Base-by-base conservation (phyloP, 225 moss, liverwort and hornwort species). In the Polytrichum commune region DNA sequence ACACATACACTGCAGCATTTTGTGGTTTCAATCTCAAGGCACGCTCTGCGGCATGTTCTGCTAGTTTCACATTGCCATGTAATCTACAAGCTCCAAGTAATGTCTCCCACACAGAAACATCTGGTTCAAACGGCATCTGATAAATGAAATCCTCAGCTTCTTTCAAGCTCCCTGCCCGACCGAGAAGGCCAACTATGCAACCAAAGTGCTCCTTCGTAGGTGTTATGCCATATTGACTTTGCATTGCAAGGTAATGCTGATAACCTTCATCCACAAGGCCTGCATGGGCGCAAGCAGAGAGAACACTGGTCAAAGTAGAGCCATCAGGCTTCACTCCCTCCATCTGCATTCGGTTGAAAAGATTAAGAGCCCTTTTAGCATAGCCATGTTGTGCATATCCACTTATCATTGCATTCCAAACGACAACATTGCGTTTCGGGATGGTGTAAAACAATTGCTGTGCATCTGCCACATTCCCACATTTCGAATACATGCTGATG, bases 261-360 rank as follows among this genome's bases (percentile, higher is more conserved):
- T 28, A 55, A 23, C 85, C 88, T 72, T 84, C 74, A 27, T 79
- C 69, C 22, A 84, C 79, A 66, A 80, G 75, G 29, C 79, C 75
- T 26, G 77, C 78, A 53, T 86, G 86, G 77, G 77, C 84, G 74
- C 86, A 82, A 29, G 86, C 81, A 76, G 89, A 82, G 74, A 89
- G 80, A 54, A 84, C 29, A 69, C 83, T 77, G 1, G 77, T 83
- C 6, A 76, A 78, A 29, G 85, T 83, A 29, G 80, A 81, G 57
- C 78, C 78, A 56, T 83, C 76, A 54, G 86, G 86, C 30, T 70
- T 63, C 55, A 81, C 68, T 60, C 83, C 83, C 55, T 74, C 72
- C 27, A 18, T 73, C 57, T 72, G 65, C 86, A 87, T 84, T 4
- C 20, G 69, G 27, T 63, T 63, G 74, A 72, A 67, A 63, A 55